Evolutionary conservation across 108 stramenopile genomes (phyloP), one percentile per base, ranked within the genome.

Genomic region (Bacterosira constricta): DNA sequence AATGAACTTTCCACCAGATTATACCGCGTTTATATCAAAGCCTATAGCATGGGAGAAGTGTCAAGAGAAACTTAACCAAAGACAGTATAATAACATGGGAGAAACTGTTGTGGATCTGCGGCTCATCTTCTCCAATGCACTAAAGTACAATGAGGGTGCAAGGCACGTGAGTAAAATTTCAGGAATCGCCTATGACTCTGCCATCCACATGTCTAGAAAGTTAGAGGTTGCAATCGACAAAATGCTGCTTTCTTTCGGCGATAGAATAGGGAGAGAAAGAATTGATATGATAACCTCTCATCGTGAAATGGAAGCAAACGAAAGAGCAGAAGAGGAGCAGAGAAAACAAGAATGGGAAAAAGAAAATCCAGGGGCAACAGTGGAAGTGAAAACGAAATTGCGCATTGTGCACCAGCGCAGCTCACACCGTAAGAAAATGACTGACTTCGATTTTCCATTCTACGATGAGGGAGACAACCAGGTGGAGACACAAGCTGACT

Each of bases 381-480:
- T 63, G 36, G 77, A 75, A 45, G 67, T 70, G 51, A 70, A 41
- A 41, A 72, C 75, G 25, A 70, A 39, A 56, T 36, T 60, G 18
- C 66, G 63, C 8, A 66, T 82, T 39, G 57, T 69, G 3, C 41
- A 66, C 32, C 71, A 59, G 21, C 62, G 53, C 23, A 46, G 31
- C 37, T 63, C 76, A 25, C 50, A 68, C 20, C 70, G 86, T 38
- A 70, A 85, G 20, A 79, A 86, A 30, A 44, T 72, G 10, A 71
- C 84, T 18, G 89, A 94, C 60, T 91, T 94, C 76, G 93, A 94
- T 50, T 71, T 88, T 65, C 93, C 90, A 1, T 92, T 86, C 69
- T 90, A 89, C 66, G 93, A 94, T 47, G 92, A 94, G 38, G 89
- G 88, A 77, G 84, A 89, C 23, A 79, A 88, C 25, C 83, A 85